Conservation (phyloP, 805 yeast species). For the Cyberlindnera sargentensis region DNA sequence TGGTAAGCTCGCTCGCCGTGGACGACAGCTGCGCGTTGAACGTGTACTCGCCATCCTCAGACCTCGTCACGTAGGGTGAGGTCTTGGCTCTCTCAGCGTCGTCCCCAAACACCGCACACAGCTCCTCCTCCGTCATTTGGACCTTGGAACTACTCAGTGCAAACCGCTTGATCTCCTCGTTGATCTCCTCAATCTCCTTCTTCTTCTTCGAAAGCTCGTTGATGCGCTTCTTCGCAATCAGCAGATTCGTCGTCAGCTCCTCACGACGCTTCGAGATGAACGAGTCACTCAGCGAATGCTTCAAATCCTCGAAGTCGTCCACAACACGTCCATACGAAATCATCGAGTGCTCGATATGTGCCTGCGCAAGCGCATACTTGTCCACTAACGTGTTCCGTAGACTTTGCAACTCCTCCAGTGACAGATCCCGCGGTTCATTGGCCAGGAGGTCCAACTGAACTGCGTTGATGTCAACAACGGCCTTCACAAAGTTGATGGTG, state of each 20-base stretch:
- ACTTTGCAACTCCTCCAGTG: slow-evolving; percentile 1
- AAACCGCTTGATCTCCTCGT: slow-evolving; percentile 8
- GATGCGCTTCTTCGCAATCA: slow-evolving; percentile 9
- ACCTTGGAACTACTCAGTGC: neutral
- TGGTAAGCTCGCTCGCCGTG: neutral
- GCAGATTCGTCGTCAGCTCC: slow-evolving; percentile 6
- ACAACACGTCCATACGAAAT: slow-evolving; percentile 2
- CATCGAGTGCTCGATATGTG: slow-evolving; percentile 11
- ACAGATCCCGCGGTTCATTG: slow-evolving; percentile 1
- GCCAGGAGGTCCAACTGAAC: neutral
- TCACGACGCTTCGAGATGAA: slow-evolving; percentile 4
- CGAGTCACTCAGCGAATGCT: slow-evolving; percentile 3
- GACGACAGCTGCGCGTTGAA: slow-evolving; percentile 1
- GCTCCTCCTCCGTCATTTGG: slow-evolving; percentile 9
- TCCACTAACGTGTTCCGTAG: slow-evolving; percentile 5
- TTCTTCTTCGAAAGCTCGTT: slow-evolving; percentile 13
- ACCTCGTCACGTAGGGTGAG: neutral
- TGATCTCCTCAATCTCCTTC: slow-evolving; percentile 13
- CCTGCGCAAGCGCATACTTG: slow-evolving; percentile 5
- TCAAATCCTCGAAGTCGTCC: slow-evolving; percentile 2
- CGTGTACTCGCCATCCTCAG: neutral
- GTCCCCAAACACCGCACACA: slow-evolving; percentile 12
- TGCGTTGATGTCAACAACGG: slow-evolving; percentile 1
- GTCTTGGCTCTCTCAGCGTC: slow-evolving; percentile 2
- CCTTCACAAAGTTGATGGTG: neutral